Evolutionary conservation across 805 yeast species (phyloP).

Genomic region (Suhomyces faveliae): DNA sequence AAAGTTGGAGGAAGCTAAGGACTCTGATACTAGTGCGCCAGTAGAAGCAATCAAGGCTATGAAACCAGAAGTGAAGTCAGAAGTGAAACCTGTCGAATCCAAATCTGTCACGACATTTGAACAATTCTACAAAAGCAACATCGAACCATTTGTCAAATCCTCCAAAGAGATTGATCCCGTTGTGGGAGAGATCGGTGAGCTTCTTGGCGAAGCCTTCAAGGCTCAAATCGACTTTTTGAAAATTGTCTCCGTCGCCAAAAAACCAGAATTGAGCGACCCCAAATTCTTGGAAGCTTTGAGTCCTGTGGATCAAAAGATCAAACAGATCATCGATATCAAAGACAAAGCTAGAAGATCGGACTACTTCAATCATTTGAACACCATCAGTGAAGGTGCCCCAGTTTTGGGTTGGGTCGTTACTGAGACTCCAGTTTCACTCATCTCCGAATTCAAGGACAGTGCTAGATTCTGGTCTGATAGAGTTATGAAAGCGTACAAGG

Average conservation of each 20-base stretch:
- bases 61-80: conserved; percentile 7
- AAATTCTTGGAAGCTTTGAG: conserved; percentile 53
- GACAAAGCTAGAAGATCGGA: conserved; percentile 72
- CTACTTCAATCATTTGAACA: conserved; percentile 67
- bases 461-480: conserved; percentile 94
- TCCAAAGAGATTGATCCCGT: conserved; percentile 56
- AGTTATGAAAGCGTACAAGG: conserved; percentile 80
- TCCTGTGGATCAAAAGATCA: conserved; percentile 67
- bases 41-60: neutral
- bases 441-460: conserved; percentile 84
- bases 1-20: neutral
- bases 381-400: conserved; percentile 87
- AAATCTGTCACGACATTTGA: conserved; percentile 55
- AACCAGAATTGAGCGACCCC: conserved; percentile 60
- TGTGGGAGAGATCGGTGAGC: conserved; percentile 55
- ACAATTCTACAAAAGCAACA: conserved; percentile 46
- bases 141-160: conserved; percentile 57
- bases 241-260: conserved; percentile 58
- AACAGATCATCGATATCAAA: conserved; percentile 58
- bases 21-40: neutral
- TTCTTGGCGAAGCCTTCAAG: conserved; percentile 52
- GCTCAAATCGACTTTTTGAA: conserved; percentile 59
- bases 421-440: conserved; percentile 68
- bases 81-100: conserved; percentile 33
- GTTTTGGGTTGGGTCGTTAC: conserved; percentile 88